Percentiles rank a stretch among this genome's conserved stretches.
These are phyloP conservation scores for Vaccinium corymbosum DNA, from an alignment of 148 eudicot genomes.

Conservation along the genomic window DNA sequence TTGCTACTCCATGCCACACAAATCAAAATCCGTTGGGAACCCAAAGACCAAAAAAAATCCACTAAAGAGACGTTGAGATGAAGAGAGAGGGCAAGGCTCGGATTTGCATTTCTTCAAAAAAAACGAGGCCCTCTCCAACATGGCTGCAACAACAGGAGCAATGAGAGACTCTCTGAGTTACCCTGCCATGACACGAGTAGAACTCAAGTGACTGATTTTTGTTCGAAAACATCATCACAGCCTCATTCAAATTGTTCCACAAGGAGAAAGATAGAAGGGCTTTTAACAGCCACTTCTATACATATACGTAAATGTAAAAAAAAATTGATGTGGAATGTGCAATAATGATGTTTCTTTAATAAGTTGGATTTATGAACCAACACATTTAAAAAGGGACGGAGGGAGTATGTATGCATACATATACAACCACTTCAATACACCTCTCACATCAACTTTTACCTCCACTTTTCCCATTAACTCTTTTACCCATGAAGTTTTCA, in stretches of 20 bases:
- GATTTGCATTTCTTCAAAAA: conserved; percentile 23
- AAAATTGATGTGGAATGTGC: too few relatives aligned
- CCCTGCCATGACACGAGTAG: conserved; percentile 17
- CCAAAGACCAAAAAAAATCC: neutral
- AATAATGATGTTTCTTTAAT: too few relatives aligned
- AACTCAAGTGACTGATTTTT: neutral
- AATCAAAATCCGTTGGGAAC: neutral
- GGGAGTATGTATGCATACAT: too few relatives aligned
- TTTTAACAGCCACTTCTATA: neutral
- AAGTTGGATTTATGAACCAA: too few relatives aligned
- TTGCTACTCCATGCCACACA: neutral
- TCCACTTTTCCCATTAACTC: too few relatives aligned
- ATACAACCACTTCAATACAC: too few relatives aligned
- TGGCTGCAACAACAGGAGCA: conserved; percentile 27
- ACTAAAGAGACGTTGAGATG: neutral
- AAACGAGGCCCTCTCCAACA: neutral
- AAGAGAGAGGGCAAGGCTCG: conserved; percentile 11
- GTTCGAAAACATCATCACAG: conserved; percentile 14
- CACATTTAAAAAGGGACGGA: too few relatives aligned
- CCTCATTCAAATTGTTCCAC: neutral
- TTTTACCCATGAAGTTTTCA: too few relatives aligned
- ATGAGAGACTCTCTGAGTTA: conserved; percentile 16
- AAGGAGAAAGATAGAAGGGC: neutral
- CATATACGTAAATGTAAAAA: neutral
- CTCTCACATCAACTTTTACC: too few relatives aligned